Conservation (phyloP, 768 basidiomycete species). For the Tulasnella sp. region DNA sequence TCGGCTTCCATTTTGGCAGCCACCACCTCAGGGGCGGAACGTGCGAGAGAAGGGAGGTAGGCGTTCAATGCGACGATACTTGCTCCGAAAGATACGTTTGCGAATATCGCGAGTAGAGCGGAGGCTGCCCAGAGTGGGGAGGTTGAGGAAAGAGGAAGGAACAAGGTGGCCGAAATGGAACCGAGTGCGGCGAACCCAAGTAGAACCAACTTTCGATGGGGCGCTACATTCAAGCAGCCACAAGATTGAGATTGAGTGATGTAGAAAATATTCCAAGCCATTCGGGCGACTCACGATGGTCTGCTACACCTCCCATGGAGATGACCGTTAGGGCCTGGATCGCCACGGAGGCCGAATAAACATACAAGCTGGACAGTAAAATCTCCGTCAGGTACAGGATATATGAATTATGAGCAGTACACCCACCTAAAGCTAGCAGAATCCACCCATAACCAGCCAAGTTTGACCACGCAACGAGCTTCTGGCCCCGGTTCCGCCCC, state of each 20-base stretch:
- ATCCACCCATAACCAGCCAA: slow-evolving; percentile 87
- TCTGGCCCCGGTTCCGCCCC: slow-evolving; percentile 36
- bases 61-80: slow-evolving; percentile 89
- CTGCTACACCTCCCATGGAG: slow-evolving; percentile 89
- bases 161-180: slow-evolving; percentile 65
- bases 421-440: slow-evolving; percentile 94
- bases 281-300: slow-evolving; percentile 66
- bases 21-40: slow-evolving; percentile 52
- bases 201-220: slow-evolving; percentile 77
- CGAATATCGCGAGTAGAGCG: slow-evolving; percentile 69
- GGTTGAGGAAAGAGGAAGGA: slow-evolving; percentile 72
- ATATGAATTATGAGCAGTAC: no score
- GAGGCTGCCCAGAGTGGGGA: slow-evolving; percentile 71
- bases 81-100: slow-evolving; percentile 86
- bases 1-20: slow-evolving; percentile 32
- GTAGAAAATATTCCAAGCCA: neutral
- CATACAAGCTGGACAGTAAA: slow-evolving; percentile 65
- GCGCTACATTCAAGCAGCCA: slow-evolving; percentile 47
- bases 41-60: slow-evolving; percentile 77
- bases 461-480: slow-evolving; percentile 73
- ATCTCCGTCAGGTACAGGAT: neutral
- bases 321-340: slow-evolving; percentile 94
- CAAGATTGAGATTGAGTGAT: neutral
- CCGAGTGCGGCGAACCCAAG: slow-evolving; percentile 75
- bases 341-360: slow-evolving; percentile 84